phyloP scores from a whole-genome alignment of 768 basidiomycete species.

The Phlebiopsis flavidoalba region DNA sequence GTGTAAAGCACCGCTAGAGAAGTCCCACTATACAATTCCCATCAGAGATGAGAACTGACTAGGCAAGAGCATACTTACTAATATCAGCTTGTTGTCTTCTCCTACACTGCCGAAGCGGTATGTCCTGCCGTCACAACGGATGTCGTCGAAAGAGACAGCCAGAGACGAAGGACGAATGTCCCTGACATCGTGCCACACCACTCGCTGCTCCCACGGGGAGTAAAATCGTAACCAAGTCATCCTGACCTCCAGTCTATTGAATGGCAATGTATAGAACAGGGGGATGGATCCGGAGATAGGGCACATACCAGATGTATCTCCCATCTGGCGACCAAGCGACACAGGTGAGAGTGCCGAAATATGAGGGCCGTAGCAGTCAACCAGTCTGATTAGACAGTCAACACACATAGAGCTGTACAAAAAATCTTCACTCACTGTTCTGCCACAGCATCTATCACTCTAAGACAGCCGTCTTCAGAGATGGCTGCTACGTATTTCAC shows the following conservation, averaged over 20 bases:
- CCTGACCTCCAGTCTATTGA: conserved; percentile 94
- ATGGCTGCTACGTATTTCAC: conserved; percentile 86
- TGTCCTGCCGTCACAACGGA: conserved; percentile 81
- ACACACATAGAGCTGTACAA: neutral
- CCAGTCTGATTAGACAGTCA: conserved; percentile 47
- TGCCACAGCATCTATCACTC: conserved; percentile 83
- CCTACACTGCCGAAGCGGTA: conserved; percentile 96
- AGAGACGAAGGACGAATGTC: conserved; percentile 93
- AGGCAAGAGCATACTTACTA: conserved; percentile 45
- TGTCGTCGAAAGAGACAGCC: conserved; percentile 87
- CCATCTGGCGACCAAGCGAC: conserved; percentile 96
- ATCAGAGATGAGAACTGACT: neutral
- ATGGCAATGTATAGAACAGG: neutral
- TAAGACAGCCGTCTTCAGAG: conserved; percentile 86
- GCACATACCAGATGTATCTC: conserved; percentile 74
- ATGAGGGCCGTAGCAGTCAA: conserved; percentile 92
- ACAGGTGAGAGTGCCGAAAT: conserved; percentile 88
- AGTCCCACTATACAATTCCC: conserved; percentile 72
- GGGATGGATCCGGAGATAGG: too few species aligned
- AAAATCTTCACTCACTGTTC: conserved; percentile 62
- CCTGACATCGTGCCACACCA: conserved; percentile 95
- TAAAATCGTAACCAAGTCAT: conserved; percentile 93
- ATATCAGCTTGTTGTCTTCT: conserved; percentile 91
- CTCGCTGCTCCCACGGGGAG: conserved; percentile 90
- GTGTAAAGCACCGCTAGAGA: conserved; percentile 86